A percentile compares a stretch with the other conserved stretches of the same genome.
These are phyloP conservation scores for Diacronema lutheri DNA, from an alignment of 78 protist species.

Conservation along the genomic window DNA sequence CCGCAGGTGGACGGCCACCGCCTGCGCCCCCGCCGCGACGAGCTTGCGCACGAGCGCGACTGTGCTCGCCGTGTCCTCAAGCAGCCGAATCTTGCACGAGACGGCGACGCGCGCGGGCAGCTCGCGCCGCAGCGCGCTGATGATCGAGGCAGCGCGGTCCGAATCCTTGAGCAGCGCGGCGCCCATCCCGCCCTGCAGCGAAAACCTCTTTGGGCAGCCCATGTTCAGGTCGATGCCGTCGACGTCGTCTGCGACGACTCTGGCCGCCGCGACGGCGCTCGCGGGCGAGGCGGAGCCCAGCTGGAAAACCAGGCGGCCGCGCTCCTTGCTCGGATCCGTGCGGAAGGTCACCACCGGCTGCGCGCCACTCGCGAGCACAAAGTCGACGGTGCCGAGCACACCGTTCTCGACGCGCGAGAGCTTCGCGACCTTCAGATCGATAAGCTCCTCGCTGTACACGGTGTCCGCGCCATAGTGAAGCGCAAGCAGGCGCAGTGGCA, in stretches of 20 bases:
- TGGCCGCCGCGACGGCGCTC: conserved; percentile 31
- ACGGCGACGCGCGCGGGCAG: conserved; percentile 18
- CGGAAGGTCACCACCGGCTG: neutral
- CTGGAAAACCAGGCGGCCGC: conserved; percentile 34
- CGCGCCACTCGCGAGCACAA: neutral
- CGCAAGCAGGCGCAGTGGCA: conserved; percentile 62
- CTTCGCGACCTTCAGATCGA: neutral
- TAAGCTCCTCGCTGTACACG: conserved; percentile 61
- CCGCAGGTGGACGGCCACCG: conserved; percentile 62
- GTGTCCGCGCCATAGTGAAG: conserved; percentile 72
- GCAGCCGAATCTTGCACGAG: conserved; percentile 69
- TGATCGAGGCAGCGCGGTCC: neutral
- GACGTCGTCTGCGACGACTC: conserved; percentile 41
- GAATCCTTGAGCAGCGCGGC: neutral
- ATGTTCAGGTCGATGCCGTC: conserved; percentile 77
- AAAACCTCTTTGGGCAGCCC: conserved; percentile 54
- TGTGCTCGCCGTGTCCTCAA: conserved; percentile 33
- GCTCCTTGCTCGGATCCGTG: neutral
- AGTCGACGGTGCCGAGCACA: neutral
- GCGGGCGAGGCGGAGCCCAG: conserved; percentile 24
- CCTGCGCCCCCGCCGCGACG: conserved; percentile 50
- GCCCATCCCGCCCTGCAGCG: conserved; percentile 53
- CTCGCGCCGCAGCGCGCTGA: neutral
- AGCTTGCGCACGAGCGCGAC: neutral
- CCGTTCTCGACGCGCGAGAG: neutral